A percentile compares a stretch with the other conserved stretches of the same genome.
These are phyloP conservation scores for Penicillium odoratum DNA, from an alignment of 495 filamentous ascomycete genomes.

Conservation along the genomic window DNA sequence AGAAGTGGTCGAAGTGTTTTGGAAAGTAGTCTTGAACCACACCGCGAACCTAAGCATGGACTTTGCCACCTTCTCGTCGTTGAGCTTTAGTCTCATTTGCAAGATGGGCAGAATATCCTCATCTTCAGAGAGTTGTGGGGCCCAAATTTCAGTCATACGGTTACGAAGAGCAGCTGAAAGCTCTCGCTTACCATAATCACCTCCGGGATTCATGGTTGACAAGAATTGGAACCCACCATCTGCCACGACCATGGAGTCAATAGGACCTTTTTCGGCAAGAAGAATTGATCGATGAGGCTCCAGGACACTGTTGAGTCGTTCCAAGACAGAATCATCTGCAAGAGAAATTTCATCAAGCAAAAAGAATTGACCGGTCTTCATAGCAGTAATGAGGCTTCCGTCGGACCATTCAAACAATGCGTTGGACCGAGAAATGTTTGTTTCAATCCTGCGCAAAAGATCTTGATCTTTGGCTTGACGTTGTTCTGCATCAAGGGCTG, in stretches of 20 bases:
- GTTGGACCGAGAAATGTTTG: slow-evolving; percentile 62
- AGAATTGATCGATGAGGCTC: slow-evolving; percentile 83
- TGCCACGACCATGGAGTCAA: slow-evolving; percentile 75
- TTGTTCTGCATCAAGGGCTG: slow-evolving; percentile 30
- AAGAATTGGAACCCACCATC: slow-evolving; percentile 89
- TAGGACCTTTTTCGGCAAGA: slow-evolving; percentile 88
- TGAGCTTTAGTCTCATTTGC: slow-evolving; percentile 65
- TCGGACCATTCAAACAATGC: slow-evolving; percentile 96
- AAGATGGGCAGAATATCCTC: slow-evolving; percentile 90
- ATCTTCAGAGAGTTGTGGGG: slow-evolving; percentile 72
- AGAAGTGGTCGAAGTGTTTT: slow-evolving; percentile 65
- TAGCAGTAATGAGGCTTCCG: slow-evolving; percentile 90
- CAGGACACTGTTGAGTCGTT: slow-evolving; percentile 95
- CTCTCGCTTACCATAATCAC: slow-evolving; percentile 96
- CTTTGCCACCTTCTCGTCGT: slow-evolving; percentile 39
- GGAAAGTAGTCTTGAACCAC: slow-evolving; percentile 84
- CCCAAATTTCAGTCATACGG: slow-evolving; percentile 99
- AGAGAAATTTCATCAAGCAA: slow-evolving; percentile 97
- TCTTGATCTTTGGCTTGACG: slow-evolving; percentile 46
- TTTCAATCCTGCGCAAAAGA: slow-evolving; percentile 57
- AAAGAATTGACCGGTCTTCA: slow-evolving; percentile 88
- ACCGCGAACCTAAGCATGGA: slow-evolving; percentile 82
- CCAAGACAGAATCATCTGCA: slow-evolving; percentile 95
- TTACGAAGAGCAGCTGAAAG: slow-evolving; percentile 93
- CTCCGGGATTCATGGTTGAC: slow-evolving; percentile 98